phyloP scores from a whole-genome alignment of 139 green algal genomes.

The Chlorella sorokiniana region DNA sequence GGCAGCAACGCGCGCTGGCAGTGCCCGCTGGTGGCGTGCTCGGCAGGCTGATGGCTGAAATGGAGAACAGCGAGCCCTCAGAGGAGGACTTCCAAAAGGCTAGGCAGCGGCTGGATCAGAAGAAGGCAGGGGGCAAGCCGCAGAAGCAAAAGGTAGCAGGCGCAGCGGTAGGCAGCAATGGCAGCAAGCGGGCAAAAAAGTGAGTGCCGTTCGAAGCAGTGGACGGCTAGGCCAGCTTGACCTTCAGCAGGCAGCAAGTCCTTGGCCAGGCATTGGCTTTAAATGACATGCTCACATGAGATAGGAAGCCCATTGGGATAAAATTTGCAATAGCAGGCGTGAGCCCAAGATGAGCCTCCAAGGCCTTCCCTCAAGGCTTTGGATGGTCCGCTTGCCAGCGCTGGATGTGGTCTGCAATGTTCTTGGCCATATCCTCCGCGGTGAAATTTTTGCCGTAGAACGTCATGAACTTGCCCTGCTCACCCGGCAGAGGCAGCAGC shows the following conservation, averaged over 20 bases:
- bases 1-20: constrained; percentile 13
- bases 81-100: constrained; percentile 62
- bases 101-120: constrained; percentile 19
- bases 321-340: neutral
- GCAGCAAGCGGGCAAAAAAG: constrained; percentile 25
- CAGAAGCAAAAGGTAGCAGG: constrained; percentile 20
- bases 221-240: neutral
- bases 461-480: constrained; percentile 87
- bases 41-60: constrained; percentile 40
- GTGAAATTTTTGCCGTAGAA: constrained; percentile 87
- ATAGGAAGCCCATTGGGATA: neutral
- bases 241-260: neutral
- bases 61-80: constrained; percentile 39
- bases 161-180: neutral
- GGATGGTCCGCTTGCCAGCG: constrained; percentile 25
- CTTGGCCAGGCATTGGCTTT: neutral
- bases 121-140: neutral
- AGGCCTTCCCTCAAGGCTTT: neutral
- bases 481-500: neutral
- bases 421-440: constrained; percentile 46
- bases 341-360: no score
- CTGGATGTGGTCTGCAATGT: constrained; percentile 13
- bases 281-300: no score
- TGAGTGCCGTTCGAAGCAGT: neutral
- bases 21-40: constrained; percentile 19